Evolutionary conservation across 2,329 filamentous ascomycete species (phyloP).

Genomic region (Exophiala calicioides): DNA sequence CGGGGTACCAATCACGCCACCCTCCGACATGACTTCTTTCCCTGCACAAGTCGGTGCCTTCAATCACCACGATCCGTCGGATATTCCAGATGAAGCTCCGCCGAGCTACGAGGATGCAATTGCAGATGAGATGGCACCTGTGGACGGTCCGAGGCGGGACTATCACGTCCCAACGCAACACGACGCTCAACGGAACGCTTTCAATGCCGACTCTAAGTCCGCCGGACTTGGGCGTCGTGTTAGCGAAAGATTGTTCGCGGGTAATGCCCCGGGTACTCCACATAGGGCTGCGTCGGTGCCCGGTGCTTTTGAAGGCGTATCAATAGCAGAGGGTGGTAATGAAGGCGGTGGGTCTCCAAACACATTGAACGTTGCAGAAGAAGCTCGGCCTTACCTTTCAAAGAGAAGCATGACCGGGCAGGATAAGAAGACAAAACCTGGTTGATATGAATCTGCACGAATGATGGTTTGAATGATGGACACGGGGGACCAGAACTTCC

Average conservation of each 20-base stretch:
- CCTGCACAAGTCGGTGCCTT: constrained; percentile 17
- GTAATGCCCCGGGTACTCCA: constrained; percentile 15
- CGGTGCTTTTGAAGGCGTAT: constrained; percentile 2
- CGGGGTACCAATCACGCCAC: constrained; percentile 8
- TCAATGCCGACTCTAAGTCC: constrained; percentile 28
- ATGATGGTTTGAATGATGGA: too few relatives aligned
- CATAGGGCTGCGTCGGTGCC: constrained; percentile 17
- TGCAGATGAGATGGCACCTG: constrained; percentile 72
- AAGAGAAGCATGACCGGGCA: constrained; percentile 11
- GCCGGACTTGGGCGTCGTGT: constrained; percentile 25
- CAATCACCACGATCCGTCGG: constrained; percentile 6
- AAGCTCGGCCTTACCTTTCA: background rate
- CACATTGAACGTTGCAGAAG: constrained; percentile 1
- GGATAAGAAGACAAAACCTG: constrained; percentile 1
- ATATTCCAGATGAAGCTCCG: constrained; percentile 68
- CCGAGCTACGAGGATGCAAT: constrained; percentile 94
- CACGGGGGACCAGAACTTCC: too few relatives aligned
- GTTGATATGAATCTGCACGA: too few relatives aligned
- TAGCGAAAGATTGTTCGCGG: constrained; percentile 30
- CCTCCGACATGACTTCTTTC: constrained; percentile 11
- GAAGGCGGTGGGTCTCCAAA: background rate
- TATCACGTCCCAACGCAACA: constrained; percentile 38
- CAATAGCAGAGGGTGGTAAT: constrained; percentile 14
- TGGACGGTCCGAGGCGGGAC: constrained; percentile 65
- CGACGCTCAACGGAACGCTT: constrained; percentile 16